phyloP scores from a whole-genome alignment of 257 asterid genomes.

The Solanum dulcamara region DNA sequence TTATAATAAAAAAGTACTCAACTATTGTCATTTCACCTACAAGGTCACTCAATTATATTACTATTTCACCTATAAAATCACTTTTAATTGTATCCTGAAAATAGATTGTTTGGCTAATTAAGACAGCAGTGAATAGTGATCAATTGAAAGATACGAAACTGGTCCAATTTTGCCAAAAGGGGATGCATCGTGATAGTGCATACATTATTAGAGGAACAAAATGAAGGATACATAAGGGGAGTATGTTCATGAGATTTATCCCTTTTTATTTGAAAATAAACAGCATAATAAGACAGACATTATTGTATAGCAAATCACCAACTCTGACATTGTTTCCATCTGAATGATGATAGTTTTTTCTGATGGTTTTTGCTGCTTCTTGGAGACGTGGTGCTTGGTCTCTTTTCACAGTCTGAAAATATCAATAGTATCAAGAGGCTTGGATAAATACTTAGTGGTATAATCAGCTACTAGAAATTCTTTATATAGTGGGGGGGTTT shows the following conservation, averaged over 20 bases:
- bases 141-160: neutral
- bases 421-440: conserved; percentile 34
- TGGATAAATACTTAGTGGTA: conserved; percentile 15
- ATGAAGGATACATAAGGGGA: neutral
- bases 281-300: neutral
- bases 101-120: neutral
- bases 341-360: neutral
- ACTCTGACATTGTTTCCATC: neutral
- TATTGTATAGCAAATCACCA: neutral
- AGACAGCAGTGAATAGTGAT: neutral
- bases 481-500: conserved; percentile 21
- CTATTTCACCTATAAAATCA: neutral
- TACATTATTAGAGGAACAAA: conserved; percentile 5
- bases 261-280: neutral
- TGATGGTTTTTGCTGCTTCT: neutral
- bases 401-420: conserved; percentile 21
- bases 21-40: neutral
- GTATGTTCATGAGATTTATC: neutral
- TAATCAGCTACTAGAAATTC: conserved; percentile 42
- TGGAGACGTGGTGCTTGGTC: neutral
- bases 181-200: neutral
- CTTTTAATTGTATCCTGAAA: neutral
- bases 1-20: too few species aligned
- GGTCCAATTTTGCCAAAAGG: neutral
- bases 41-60: neutral